Evolutionary conservation across 257 asterid genomes (phyloP).

Genomic region (Nicotiana tabacum): DNA sequence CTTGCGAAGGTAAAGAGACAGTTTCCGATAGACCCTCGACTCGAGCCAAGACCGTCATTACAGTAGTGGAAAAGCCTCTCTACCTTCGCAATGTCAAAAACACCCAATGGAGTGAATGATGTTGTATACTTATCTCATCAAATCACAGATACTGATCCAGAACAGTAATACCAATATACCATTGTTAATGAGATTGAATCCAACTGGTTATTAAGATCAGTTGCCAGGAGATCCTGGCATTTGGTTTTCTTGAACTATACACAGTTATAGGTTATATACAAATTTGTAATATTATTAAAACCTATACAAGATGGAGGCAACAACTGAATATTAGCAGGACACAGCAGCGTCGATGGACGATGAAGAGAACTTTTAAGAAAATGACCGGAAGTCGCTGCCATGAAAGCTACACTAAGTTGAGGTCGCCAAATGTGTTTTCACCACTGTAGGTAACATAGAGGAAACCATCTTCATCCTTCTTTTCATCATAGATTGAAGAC

Average conservation of each 20-base stretch:
- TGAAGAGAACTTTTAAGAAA: background rate
- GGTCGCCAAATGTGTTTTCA: conserved; percentile 28
- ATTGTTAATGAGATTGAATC: background rate
- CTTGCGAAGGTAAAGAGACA: too few relatives aligned
- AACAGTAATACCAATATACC: background rate
- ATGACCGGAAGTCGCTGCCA: background rate
- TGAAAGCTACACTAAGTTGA: conserved; percentile 1
- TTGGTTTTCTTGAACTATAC: conserved; percentile 11
- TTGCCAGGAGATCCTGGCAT: background rate
- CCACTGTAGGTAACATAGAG: conserved; percentile 31
- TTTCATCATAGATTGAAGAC: conserved; percentile 26
- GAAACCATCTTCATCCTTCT: conserved; percentile 30
- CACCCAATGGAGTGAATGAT: too few relatives aligned
- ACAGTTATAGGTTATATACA: conserved; percentile 12
- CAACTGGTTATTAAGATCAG: conserved; percentile 5
- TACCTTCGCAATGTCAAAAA: too few relatives aligned
- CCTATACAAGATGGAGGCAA: background rate
- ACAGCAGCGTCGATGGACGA: background rate
- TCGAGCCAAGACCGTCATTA: too few relatives aligned
- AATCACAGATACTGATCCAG: background rate
- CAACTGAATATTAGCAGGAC: background rate
- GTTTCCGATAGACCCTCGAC: too few relatives aligned
- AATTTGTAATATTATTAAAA: background rate
- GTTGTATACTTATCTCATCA: background rate
- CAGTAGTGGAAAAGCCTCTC: too few relatives aligned